Evolutionary conservation across 2,329 filamentous ascomycete genomes (phyloP).

Genomic region (Ceratocystiopsis sp.): DNA sequence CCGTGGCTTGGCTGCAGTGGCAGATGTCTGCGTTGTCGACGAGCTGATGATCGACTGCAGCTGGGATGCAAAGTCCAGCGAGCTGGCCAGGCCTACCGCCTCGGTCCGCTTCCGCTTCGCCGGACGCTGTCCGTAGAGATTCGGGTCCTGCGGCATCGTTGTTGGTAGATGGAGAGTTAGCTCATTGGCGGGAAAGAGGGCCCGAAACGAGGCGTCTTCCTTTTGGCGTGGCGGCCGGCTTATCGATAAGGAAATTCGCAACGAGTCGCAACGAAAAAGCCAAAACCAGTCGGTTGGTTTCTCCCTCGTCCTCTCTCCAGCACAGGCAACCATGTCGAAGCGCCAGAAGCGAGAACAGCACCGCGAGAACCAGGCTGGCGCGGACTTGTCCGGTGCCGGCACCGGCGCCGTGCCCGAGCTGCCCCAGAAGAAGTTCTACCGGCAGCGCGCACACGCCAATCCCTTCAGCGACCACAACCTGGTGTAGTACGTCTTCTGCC

Average conservation of each 20-base stretch:
- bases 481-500: constrained; percentile 40
- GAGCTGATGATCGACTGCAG: constrained; percentile 61
- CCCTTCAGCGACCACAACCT: constrained; percentile 90
- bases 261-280: not conserved
- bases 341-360: constrained; percentile 44
- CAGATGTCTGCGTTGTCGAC: constrained; percentile 7
- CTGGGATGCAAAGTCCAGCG: constrained; percentile 75
- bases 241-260: constrained; percentile 5
- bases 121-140: constrained; percentile 61
- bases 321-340: constrained; percentile 22
- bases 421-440: constrained; percentile 90
- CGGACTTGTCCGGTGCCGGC: no score
- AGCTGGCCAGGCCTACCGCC: constrained; percentile 47
- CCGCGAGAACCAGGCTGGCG: constrained; percentile 13
- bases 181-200: no score
- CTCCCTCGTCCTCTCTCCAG: not conserved
- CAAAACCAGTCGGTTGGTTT: not conserved
- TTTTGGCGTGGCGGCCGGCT: not conserved
- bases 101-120: constrained; percentile 48
- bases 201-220: not conserved
- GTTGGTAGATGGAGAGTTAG: not conserved
- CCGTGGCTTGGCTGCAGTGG: constrained; percentile 15
- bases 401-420: constrained; percentile 38
- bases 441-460: constrained; percentile 92
- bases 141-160: constrained; percentile 44